phyloP scores from a whole-genome alignment of 345 rosid species.

The Hibiscus trionum region DNA sequence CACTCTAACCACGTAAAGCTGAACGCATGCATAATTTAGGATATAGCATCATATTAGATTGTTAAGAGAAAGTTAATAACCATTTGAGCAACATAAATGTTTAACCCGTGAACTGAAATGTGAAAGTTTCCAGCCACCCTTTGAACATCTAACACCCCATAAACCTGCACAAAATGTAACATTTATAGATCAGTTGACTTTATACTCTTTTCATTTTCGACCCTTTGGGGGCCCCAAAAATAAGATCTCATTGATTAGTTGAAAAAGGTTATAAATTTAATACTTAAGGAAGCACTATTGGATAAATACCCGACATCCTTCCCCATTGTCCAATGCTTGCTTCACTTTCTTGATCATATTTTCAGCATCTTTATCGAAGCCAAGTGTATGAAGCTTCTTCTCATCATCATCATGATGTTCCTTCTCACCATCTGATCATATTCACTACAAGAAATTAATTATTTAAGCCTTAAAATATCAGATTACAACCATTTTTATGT shows the following conservation, averaged over 20 bases:
- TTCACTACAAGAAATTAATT: background rate
- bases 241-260: background rate
- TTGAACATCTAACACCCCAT: slow-evolving; percentile 92
- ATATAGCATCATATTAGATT: background rate
- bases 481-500: background rate
- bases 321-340: slow-evolving; percentile 75
- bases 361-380: slow-evolving; percentile 80
- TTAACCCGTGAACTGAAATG: slow-evolving; percentile 91
- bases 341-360: slow-evolving; percentile 86
- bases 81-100: slow-evolving; percentile 94
- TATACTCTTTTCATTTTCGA: background rate
- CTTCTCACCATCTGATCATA: slow-evolving; percentile 47
- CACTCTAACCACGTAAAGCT: background rate
- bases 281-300: slow-evolving; percentile 1
- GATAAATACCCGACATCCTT: slow-evolving; percentile 88
- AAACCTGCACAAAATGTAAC: slow-evolving; percentile 50
- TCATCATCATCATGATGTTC: slow-evolving; percentile 60
- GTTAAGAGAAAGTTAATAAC: slow-evolving; percentile 26
- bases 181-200: slow-evolving; percentile 12
- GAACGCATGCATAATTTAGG: background rate
- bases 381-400: slow-evolving; percentile 39
- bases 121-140: slow-evolving; percentile 99
- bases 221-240: background rate
- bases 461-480: background rate
- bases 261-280: background rate